These are phyloP conservation scores for Exophiala sp. DNA, from an alignment of 2,329 filamentous ascomycete species.

Conservation along the genomic window DNA sequence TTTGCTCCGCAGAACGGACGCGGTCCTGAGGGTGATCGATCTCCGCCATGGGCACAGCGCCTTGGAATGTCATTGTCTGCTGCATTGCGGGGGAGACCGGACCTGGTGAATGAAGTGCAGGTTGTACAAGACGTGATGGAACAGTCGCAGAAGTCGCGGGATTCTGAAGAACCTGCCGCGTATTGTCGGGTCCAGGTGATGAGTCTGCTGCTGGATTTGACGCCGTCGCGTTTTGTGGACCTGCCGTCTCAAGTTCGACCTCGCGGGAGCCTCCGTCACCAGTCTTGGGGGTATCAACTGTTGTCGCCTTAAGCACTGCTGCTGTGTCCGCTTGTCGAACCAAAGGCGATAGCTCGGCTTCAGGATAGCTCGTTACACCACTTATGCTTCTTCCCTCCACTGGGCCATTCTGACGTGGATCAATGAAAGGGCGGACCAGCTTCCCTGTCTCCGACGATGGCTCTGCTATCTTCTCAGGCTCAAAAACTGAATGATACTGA, in stretches of 20 bases:
- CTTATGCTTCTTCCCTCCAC: slow-evolving; percentile 19
- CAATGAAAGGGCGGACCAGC: not conserved
- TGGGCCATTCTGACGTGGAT: not conserved
- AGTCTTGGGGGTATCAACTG: slow-evolving; percentile 14
- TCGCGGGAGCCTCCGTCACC: not conserved
- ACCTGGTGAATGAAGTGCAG: slow-evolving; percentile 52
- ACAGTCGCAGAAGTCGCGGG: slow-evolving; percentile 18
- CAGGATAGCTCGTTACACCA: slow-evolving; percentile 20
- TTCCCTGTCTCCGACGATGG: not conserved
- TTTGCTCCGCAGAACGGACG: slow-evolving; percentile 10
- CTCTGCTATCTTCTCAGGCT: not conserved
- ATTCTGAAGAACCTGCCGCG: not conserved
- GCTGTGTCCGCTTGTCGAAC: slow-evolving; percentile 32
- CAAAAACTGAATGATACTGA: slow-evolving; percentile 23
- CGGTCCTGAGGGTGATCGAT: slow-evolving; percentile 48
- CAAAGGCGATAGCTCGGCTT: slow-evolving; percentile 31
- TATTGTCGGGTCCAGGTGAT: not conserved
- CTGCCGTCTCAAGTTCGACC: not conserved
- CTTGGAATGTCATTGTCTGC: slow-evolving; percentile 60
- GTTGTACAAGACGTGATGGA: slow-evolving; percentile 4
- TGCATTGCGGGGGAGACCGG: slow-evolving; percentile 62
- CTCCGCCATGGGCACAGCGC: slow-evolving; percentile 59
- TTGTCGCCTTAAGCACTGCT: slow-evolving; percentile 28
- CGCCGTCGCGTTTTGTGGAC: not conserved
- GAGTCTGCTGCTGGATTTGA: not conserved